Evolutionary conservation across 176 grass and related monocot genomes (phyloP).

Genomic region (Zizania latifolia): DNA sequence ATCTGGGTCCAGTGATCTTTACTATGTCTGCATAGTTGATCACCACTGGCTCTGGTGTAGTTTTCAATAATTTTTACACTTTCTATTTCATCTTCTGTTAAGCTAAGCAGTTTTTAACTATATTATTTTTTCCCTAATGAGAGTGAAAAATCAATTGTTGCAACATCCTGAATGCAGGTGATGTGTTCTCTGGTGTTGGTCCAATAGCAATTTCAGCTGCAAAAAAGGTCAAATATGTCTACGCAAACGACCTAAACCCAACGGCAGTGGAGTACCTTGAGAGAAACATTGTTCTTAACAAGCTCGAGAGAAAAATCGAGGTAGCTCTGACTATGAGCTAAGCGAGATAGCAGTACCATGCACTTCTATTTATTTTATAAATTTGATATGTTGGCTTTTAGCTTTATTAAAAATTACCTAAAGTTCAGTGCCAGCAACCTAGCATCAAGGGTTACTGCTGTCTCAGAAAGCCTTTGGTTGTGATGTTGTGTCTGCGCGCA

Average conservation of each 20-base stretch:
- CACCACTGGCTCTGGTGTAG: neutral
- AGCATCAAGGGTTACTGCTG: neutral
- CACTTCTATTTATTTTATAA: slow-evolving; percentile 4
- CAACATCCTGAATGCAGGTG: slow-evolving; percentile 45
- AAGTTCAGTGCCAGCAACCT: neutral
- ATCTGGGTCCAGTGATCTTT: neutral
- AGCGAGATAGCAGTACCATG: neutral
- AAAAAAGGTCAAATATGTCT: slow-evolving; percentile 79
- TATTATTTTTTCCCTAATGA: neutral
- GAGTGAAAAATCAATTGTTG: neutral
- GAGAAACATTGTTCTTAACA: slow-evolving; percentile 88
- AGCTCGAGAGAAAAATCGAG: slow-evolving; percentile 83
- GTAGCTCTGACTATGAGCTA: slow-evolving; percentile 31
- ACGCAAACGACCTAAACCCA: slow-evolving; percentile 95
- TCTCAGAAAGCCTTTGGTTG: slow-evolving; percentile 2
- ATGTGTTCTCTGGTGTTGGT: slow-evolving; percentile 86
- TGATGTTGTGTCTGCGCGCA: neutral
- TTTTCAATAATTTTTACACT: neutral
- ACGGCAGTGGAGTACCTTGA: slow-evolving; percentile 76
- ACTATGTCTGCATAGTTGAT: neutral
- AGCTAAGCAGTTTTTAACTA: neutral
- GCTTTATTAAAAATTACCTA: neutral
- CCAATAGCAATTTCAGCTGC: slow-evolving; percentile 79
- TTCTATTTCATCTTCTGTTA: neutral
- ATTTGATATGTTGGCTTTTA: neutral